phyloP scores from a whole-genome alignment of 164 flowering plant genomes.

The Echeveria elegans region DNA sequence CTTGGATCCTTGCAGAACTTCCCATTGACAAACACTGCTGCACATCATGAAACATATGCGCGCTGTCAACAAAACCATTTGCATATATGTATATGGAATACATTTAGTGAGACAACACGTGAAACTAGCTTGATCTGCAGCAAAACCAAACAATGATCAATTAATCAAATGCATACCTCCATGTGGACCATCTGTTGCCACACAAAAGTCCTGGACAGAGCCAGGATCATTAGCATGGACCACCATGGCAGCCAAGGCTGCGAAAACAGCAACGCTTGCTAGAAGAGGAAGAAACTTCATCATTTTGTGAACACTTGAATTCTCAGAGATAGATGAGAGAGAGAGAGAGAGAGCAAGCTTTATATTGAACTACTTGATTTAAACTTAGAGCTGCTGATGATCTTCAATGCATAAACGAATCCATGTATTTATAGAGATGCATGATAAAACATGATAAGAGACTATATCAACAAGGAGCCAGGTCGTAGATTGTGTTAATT shows the following conservation, averaged over 20 bases:
- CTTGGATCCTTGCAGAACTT: slow-evolving; percentile 3
- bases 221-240: neutral
- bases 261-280: neutral
- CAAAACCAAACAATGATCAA: neutral
- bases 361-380: neutral
- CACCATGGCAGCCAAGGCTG: slow-evolving; percentile 3
- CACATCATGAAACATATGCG: neutral
- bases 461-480: neutral
- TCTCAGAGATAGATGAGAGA: too few relatives aligned
- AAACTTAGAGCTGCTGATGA: neutral
- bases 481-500: too few relatives aligned
- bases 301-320: neutral
- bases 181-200: neutral
- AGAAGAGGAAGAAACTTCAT: neutral
- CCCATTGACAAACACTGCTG: slow-evolving; percentile 4
- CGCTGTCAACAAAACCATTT: neutral
- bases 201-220: slow-evolving; percentile 5
- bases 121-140: neutral
- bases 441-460: neutral
- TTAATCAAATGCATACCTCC: neutral
- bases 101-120: neutral
- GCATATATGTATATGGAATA: too few relatives aligned
- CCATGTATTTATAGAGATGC: neutral
- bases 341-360: too few relatives aligned
- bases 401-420: neutral